Base-by-base conservation (phyloP, 1,284 basidiomycete genomes). In the Cryptococcus amylolentus region DNA sequence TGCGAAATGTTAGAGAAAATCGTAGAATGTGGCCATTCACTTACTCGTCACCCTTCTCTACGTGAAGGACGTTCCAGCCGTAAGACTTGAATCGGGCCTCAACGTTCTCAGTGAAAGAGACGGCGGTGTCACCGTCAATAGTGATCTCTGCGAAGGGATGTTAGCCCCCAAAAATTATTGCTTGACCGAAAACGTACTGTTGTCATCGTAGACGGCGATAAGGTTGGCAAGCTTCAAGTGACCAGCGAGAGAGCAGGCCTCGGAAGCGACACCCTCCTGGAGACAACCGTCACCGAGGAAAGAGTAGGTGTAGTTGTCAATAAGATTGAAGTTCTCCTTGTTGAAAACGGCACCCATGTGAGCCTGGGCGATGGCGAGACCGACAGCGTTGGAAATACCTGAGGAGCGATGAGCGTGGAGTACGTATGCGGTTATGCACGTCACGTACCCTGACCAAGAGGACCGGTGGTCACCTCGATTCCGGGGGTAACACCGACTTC, bases 201-300 rank as follows among this genome's bases (percentile, higher is more conserved):
- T 91, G 78, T 93, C 88, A 71, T 94, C 91, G 76, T 91, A 94
- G 71, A 94, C 82, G 61, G 88, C 89, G 72, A 97, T 88, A 67
- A 97, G 82, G 81, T 95, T 97, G 61, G 89, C 90, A 55, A 97
- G 84, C 78, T 92, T 86, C 67, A 97, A 82, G 80, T 97, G 93
- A 67, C 81, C 93, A 60, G 92, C 93, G 63, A 96, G 83, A 72
- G 89, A 92, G 63, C 88, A 88, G 28, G 93, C 91, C 78, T 97
- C 93, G 65, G 84, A 84, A 23, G 91, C 84, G 67, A 97, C 87
- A 83, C 93, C 93, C 80, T 97, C 93, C 88, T 93, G 91, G 64
- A 97, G 82, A 80, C 93, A 96, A 56, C 93, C 93, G 78, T 97
- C 93, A 75, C 93, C 93, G 59, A 85, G 84, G 81, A 96, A 93